Percentiles rank a stretch among this genome's conserved stretches.
Evolutionary conservation across 495 filamentous ascomycete species (phyloP).

Genomic region (Trichoderma virens): DNA sequence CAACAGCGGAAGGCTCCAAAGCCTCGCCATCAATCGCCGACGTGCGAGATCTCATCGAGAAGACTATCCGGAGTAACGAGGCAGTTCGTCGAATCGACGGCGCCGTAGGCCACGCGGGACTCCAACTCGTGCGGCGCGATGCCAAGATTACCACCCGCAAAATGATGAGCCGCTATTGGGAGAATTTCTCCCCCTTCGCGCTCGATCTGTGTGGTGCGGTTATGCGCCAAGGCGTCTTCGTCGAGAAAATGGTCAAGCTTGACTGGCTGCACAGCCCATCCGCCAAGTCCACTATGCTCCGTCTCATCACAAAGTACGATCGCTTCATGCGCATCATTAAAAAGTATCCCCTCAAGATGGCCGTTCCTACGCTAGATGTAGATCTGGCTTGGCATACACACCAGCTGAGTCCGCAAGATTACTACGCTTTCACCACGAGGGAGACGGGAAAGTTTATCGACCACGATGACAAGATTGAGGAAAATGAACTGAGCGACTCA

Average conservation of each 20-base stretch:
- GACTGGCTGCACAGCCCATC: conserved; percentile 70
- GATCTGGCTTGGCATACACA: conserved; percentile 78
- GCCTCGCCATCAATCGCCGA: conserved; percentile 30
- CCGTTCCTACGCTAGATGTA: conserved; percentile 81
- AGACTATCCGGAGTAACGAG: conserved; percentile 21
- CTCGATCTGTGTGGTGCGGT: conserved; percentile 74
- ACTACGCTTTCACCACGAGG: conserved; percentile 48
- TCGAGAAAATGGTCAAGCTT: conserved; percentile 74
- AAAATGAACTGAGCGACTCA: conserved; percentile 47
- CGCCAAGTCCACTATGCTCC: conserved; percentile 53
- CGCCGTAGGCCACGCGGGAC: not conserved
- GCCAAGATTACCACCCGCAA: conserved; percentile 52
- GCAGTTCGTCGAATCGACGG: conserved; percentile 25
- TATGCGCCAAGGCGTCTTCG: conserved; percentile 69
- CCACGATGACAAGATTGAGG: conserved; percentile 80
- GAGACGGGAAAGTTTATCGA: conserved; percentile 54
- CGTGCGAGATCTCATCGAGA: conserved; percentile 37
- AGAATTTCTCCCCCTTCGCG: conserved; percentile 61
- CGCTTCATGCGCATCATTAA: conserved; percentile 64
- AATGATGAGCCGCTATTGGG: conserved; percentile 78
- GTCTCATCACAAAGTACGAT: conserved; percentile 60
- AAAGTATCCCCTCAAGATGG: conserved; percentile 40
- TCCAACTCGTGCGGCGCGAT: conserved; percentile 13
- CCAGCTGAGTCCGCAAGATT: conserved; percentile 55
- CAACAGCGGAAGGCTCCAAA: not conserved